Evolutionary conservation across 371 early-diverging fungal species (phyloP), one percentile per base, ranked within the genome.

Genomic region (Rhizopus delemar): DNA sequence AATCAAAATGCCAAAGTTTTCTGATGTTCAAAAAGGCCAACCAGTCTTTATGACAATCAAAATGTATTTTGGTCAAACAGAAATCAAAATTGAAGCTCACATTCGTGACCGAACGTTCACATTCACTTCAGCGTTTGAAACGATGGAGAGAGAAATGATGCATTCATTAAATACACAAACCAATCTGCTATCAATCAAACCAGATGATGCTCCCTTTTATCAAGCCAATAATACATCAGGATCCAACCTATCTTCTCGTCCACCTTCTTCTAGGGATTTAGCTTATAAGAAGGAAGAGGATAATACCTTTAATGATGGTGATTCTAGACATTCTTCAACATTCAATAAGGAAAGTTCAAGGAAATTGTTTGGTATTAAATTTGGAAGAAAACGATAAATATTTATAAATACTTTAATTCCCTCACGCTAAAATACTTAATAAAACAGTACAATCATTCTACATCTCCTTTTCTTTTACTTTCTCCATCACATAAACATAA

Each of bases 61-160:
- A 46, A 80, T 80, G 80, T 80, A 71, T 61, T 80, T 80, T 65
- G 80, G 80, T 48, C 74, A 75, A 55, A 80, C 80, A 32, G 80
- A 80, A 62, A 73, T 80, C 59, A 77, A 77, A 51, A 80, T 80
- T 38, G 80, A 80, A 54, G 77, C 74, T 6, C 73, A 73, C 41
- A 77, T 80, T 33, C 74, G 75, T 28, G 80, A 80, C 53, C 60
- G 75, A 22, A 75, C 68, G 31, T 80, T 80, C 36, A 73, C 74
- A 9, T 80, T 80, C 34, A 80, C 81, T 5, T 77, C 77, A 13
- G 70, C 80, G 7, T 80, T 80, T 62, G 80, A 80, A 55, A 77
- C 77, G 2, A 48, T 77, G 51, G 78, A 77, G 53, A 67, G 49
- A 48, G 70, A 67, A 28, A 61, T 72, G 49, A 56, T 70, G 41